Evolutionary conservation across 495 filamentous ascomycete species (phyloP), one percentile per base, ranked within the genome.

Genomic region (Venustampulla echinocandica): DNA sequence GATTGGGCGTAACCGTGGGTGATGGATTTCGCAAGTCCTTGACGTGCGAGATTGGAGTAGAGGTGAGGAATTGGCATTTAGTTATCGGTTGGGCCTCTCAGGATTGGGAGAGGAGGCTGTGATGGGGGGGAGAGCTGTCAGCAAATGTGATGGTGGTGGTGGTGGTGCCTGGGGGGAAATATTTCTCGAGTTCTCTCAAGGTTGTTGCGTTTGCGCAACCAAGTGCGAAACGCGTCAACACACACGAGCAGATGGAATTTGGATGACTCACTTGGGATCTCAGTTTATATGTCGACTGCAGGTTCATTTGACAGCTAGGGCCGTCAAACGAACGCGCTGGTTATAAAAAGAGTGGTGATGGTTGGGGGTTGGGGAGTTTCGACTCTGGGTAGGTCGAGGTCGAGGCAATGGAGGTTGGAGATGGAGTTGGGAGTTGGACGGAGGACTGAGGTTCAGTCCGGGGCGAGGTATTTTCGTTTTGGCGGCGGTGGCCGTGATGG

Each of bases 1-100:
- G 90, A 93, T 64, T 96, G 90, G 64, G 88, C 87, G 75, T 94
- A 96, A 68, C 90, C 90, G 77, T 95, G 87, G 62, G 87, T 90
- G 65, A 97, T 82, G 64, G 87, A 84, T 76, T 97, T 97, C 55
- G 85, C 77, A 62, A 95, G 83, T 80, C 85, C 90, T 71, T 90
- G 87, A 69, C 93, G 92, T 78, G 93, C 87, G 76, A 97, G 82
- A 68, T 88, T 85, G 71, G 89, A 70, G 63, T 72, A 76, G 48
- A 78, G 61, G 54, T 68, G 69, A 47, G 71, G 73, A 55, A 76
- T 72, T 62, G 74, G 74, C 74, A 78, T 78, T 78, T 76, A 78
- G 71, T 64, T 53, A 69, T 60, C 18, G 53, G 33, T 44, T n/a
- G 28, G 57, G 46, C 54, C 57, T 60, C 57, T 57, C 57, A 50